Percentiles rank a stretch among this genome's conserved stretches.
Evolutionary conservation across 768 basidiomycete genomes (phyloP).

Genomic region (Mycena latifolia): DNA sequence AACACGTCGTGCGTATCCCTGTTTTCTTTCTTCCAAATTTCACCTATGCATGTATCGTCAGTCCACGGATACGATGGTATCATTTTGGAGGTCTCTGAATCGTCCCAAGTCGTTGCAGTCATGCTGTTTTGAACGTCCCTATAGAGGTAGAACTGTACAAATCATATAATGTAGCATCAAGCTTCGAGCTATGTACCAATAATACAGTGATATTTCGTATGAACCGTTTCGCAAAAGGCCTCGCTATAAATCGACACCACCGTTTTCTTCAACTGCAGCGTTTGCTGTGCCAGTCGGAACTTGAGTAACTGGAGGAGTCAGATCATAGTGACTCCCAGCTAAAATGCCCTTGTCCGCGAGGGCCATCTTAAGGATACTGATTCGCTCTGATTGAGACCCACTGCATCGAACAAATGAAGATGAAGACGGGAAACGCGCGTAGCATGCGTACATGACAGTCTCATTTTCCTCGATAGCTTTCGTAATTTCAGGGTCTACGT

Average conservation of each 20-base stretch:
- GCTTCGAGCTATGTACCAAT: conserved; percentile 6
- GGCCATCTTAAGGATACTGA: conserved; percentile 75
- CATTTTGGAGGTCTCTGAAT: conserved; percentile 82
- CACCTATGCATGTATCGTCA: conserved; percentile 42
- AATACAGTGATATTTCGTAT: not conserved
- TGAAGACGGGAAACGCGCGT: conserved; percentile 5
- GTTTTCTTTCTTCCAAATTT: conserved; percentile 19
- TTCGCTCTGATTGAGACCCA: conserved; percentile 83
- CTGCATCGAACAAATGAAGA: conserved; percentile 50
- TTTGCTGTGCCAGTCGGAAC: not conserved
- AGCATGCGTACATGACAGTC: conserved; percentile 68
- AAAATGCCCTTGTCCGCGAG: conserved; percentile 71
- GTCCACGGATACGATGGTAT: conserved; percentile 87
- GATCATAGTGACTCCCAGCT: conserved; percentile 60
- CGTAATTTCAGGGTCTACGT: conserved; percentile 67
- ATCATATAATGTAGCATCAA: conserved; percentile 28
- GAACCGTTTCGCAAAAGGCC: too few species aligned
- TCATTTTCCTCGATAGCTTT: conserved; percentile 80
- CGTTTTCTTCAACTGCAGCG: conserved; percentile 11
- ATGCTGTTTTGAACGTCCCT: conserved; percentile 66
- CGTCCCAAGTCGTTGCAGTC: conserved; percentile 82
- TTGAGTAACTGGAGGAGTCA: conserved; percentile 13
- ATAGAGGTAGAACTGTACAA: conserved; percentile 19
- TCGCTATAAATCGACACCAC: conserved; percentile 33
- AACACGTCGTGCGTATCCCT: conserved; percentile 66